phyloP scores from a whole-genome alignment of 768 basidiomycete species.

The Rhizopogon sp. region DNA sequence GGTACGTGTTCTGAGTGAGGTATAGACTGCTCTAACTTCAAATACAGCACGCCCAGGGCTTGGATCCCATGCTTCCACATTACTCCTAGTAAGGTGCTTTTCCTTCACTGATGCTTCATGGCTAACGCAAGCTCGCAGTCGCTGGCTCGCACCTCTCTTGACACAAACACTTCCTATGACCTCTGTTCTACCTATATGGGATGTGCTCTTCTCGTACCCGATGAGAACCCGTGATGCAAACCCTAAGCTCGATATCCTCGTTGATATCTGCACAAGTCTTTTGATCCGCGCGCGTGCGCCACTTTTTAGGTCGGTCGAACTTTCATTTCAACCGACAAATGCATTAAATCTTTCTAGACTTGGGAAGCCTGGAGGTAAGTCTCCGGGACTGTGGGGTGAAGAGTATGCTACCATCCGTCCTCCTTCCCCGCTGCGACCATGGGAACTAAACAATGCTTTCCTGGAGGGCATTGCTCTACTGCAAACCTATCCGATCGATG shows the following conservation, averaged over 20 bases:
- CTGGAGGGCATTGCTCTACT: constrained; percentile 61
- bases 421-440: constrained; percentile 39
- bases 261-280: constrained; percentile 70
- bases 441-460: constrained; percentile 61
- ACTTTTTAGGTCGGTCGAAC: constrained; percentile 45
- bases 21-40: neutral
- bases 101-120: neutral
- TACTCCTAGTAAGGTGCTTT: constrained; percentile 64
- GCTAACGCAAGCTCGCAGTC: constrained; percentile 34
- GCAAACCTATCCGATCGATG: constrained; percentile 57
- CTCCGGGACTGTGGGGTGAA: constrained; percentile 51
- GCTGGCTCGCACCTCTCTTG: constrained; percentile 69
- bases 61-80: constrained; percentile 70
- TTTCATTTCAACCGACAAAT: constrained; percentile 1
- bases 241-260: constrained; percentile 62
- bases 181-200: constrained; percentile 62
- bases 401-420: constrained; percentile 33
- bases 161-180: constrained; percentile 68
- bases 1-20: constrained; percentile 30
- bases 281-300: constrained; percentile 51
- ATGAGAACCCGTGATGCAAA: constrained; percentile 46
- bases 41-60: constrained; percentile 51
- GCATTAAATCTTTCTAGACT: constrained; percentile 34
- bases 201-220: constrained; percentile 59
- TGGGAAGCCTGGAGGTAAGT: constrained; percentile 39